Conservation (phyloP, 306 rosid genomes). For the Cucurbita ficifolia region DNA sequence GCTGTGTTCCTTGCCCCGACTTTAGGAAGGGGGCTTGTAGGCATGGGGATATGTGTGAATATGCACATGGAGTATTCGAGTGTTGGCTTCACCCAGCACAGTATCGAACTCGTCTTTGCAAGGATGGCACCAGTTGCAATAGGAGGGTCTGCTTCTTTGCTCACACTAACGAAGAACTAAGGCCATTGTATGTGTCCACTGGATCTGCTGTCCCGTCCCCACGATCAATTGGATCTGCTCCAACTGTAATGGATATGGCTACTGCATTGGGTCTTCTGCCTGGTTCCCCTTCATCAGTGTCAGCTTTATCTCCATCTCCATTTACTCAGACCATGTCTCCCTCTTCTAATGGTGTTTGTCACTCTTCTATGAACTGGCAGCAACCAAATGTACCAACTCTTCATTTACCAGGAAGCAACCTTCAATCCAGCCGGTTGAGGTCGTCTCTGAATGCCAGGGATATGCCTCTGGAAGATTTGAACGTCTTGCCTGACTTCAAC, state of each 20-base stretch:
- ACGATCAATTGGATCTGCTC: constrained; percentile 43
- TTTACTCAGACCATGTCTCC: constrained; percentile 73
- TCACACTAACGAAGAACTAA: constrained; percentile 58
- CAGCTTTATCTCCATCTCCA: constrained; percentile 62
- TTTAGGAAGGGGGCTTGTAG: constrained; percentile 82
- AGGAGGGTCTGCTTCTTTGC: constrained; percentile 83
- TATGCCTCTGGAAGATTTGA: constrained; percentile 37
- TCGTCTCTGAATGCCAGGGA: constrained; percentile 79
- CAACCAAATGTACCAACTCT: constrained; percentile 82
- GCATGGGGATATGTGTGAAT: constrained; percentile 87
- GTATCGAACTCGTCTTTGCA: constrained; percentile 80
- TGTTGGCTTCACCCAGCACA: constrained; percentile 98
- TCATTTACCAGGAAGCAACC: constrained; percentile 68
- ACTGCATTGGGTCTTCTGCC: constrained; percentile 73
- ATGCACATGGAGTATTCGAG: constrained; percentile 93
- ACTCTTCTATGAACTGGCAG: constrained; percentile 45
- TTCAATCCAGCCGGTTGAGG: constrained; percentile 78
- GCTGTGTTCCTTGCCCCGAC: constrained; percentile 93
- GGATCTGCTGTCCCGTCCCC: constrained; percentile 86
- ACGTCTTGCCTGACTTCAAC: constrained; percentile 39
- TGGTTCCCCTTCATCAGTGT: constrained; percentile 65
- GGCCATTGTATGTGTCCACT: constrained; percentile 70
- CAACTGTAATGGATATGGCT: constrained; percentile 91
- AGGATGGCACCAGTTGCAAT: constrained; percentile 70
- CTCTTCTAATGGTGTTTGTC: constrained; percentile 42